phyloP scores from a whole-genome alignment of 2,329 filamentous ascomycete genomes.

The Sporothrix sp. region DNA sequence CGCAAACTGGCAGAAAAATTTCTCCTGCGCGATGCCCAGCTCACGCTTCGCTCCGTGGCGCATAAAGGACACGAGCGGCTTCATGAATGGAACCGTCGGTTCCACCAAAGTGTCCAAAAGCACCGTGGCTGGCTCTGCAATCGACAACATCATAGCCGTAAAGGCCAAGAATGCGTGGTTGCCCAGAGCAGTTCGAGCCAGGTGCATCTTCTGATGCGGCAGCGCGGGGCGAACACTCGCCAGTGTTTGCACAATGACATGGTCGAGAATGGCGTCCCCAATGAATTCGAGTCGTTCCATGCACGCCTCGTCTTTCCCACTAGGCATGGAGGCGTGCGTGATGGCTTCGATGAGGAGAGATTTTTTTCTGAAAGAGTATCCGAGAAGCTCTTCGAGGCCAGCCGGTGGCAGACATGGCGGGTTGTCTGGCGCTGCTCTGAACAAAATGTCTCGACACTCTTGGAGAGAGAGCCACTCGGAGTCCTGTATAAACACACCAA shows the following conservation, averaged over 20 bases:
- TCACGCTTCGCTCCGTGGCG: constrained; percentile 40
- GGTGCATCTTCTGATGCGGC: constrained; percentile 56
- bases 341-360: constrained; percentile 65
- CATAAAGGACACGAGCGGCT: constrained; percentile 60
- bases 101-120: background rate
- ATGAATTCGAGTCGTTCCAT: constrained; percentile 78
- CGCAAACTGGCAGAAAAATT: constrained; percentile 36
- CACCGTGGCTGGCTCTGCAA: constrained; percentile 18
- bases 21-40: constrained; percentile 28
- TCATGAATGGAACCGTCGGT: background rate
- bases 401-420: constrained; percentile 32
- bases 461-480: constrained; percentile 42
- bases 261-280: constrained; percentile 77
- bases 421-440: constrained; percentile 29
- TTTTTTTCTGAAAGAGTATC: constrained; percentile 61
- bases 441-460: constrained; percentile 34
- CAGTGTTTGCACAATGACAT: constrained; percentile 48
- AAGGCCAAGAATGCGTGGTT: constrained; percentile 77
- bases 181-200: constrained; percentile 63
- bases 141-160: constrained; percentile 50
- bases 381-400: constrained; percentile 55
- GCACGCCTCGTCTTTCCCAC: constrained; percentile 36
- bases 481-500: constrained; percentile 56
- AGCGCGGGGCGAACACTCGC: constrained; percentile 28
- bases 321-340: constrained; percentile 58